Evolutionary conservation across 495 filamentous ascomycete genomes (phyloP).

Genomic region (Penicillium dipodomyicola): DNA sequence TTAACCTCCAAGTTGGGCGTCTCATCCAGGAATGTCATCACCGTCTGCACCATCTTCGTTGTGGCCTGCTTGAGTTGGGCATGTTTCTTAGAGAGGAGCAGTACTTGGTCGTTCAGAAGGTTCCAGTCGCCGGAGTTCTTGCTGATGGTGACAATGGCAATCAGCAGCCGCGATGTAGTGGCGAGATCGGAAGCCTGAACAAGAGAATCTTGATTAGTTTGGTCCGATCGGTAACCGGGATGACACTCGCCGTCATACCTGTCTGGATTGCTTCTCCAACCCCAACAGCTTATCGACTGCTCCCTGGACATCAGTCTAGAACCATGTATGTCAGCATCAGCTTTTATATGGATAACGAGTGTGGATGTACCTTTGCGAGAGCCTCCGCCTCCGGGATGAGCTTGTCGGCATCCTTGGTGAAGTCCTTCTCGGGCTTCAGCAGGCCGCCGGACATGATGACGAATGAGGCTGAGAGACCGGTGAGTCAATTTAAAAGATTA

Average conservation of each 20-base stretch:
- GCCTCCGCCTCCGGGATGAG: slow-evolving; percentile 83
- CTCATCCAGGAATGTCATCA: slow-evolving; percentile 87
- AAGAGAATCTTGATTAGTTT: slow-evolving; percentile 8
- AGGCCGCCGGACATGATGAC: slow-evolving; percentile 60
- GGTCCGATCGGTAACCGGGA: not conserved
- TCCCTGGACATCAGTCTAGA: slow-evolving; percentile 70
- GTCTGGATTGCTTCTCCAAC: slow-evolving; percentile 94
- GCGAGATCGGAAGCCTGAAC: slow-evolving; percentile 86
- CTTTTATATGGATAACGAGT: not conserved
- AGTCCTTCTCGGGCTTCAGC: slow-evolving; percentile 70
- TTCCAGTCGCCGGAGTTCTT: slow-evolving; percentile 90
- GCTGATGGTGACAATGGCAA: slow-evolving; percentile 88
- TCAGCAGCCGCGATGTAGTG: slow-evolving; percentile 83
- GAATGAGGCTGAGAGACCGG: slow-evolving; percentile 17
- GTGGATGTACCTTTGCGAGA: slow-evolving; percentile 69
- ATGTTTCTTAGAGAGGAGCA: slow-evolving; percentile 98
- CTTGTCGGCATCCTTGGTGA: slow-evolving; percentile 88
- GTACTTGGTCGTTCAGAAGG: slow-evolving; percentile 91
- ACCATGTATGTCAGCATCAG: slow-evolving; percentile 18
- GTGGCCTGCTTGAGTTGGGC: slow-evolving; percentile 98
- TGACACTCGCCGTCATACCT: slow-evolving; percentile 54
- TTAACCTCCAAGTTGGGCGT: slow-evolving; percentile 79
- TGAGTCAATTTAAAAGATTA: not conserved
- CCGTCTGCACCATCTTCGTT: slow-evolving; percentile 97
- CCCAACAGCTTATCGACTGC: slow-evolving; percentile 89